phyloP scores from a whole-genome alignment of 2,329 filamentous ascomycete genomes.

The Paecilomyces dactylethromorphus region DNA sequence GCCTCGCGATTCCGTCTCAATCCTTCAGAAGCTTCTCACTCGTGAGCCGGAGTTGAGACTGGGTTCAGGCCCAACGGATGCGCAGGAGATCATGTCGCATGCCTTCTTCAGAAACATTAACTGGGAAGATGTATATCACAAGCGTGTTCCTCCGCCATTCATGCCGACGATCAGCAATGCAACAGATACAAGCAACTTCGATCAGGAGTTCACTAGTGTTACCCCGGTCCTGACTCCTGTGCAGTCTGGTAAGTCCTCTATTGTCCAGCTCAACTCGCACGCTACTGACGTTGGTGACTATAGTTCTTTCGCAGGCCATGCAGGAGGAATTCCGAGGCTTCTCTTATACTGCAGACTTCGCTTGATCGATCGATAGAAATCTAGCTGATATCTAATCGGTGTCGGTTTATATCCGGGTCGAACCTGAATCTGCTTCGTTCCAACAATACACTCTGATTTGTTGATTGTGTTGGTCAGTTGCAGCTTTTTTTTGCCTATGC shows the following conservation, averaged over 20 bases:
- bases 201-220: constrained; percentile 96
- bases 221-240: constrained; percentile 96
- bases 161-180: constrained; percentile 81
- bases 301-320: constrained; percentile 96
- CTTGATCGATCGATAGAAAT: constrained; percentile 45
- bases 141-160: constrained; percentile 84
- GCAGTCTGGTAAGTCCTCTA: constrained; percentile 71
- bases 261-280: constrained; percentile 2
- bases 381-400: constrained; percentile 1
- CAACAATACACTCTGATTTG: neutral
- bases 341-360: constrained; percentile 92
- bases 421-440: neutral
- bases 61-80: constrained; percentile 91
- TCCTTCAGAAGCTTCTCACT: constrained; percentile 93
- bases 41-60: constrained; percentile 89
- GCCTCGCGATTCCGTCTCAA: constrained; percentile 95
- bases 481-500: constrained; percentile 11
- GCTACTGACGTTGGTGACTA: constrained; percentile 12
- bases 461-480: constrained; percentile 3
- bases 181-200: constrained; percentile 99
- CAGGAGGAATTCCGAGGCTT: constrained; percentile 99
- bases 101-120: constrained; percentile 97
- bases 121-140: constrained; percentile 98
- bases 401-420: constrained; percentile 1
- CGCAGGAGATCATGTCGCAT: constrained; percentile 97